Evolutionary conservation across 257 asterid species (phyloP).

Genomic region (Jasminum sambac): DNA sequence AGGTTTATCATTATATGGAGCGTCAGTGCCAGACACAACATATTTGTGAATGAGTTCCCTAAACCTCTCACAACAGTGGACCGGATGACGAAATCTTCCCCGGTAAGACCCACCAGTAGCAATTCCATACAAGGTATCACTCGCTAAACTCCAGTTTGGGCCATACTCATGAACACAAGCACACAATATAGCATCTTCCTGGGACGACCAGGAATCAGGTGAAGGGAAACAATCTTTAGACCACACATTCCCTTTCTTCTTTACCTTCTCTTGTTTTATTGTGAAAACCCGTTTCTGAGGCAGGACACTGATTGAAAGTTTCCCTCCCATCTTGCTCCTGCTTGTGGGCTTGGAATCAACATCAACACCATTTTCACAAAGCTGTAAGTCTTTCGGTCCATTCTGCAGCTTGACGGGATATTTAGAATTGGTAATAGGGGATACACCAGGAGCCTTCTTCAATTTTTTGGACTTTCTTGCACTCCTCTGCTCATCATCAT

Average conservation of each 20-base stretch:
- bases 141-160: conserved; percentile 79
- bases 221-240: conserved; percentile 66
- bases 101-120: conserved; percentile 78
- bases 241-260: conserved; percentile 65
- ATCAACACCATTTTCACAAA: conserved; percentile 50
- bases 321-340: conserved; percentile 68
- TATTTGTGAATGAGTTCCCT: conserved; percentile 87
- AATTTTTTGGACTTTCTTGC: conserved; percentile 64
- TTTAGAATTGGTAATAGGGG: conserved; percentile 38
- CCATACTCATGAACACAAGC: conserved; percentile 86
- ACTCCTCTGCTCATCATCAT: conserved; percentile 56
- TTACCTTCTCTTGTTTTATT: conserved; percentile 73
- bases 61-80: conserved; percentile 91
- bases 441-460: conserved; percentile 52
- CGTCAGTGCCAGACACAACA: conserved; percentile 62
- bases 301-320: conserved; percentile 56
- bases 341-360: conserved; percentile 53
- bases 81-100: conserved; percentile 86
- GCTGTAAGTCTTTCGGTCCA: conserved; percentile 47
- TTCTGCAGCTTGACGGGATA: conserved; percentile 46
- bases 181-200: conserved; percentile 84
- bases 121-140: conserved; percentile 74
- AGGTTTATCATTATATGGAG: conserved; percentile 64
- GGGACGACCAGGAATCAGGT: conserved; percentile 82
- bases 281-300: conserved; percentile 72